These are phyloP conservation scores for Diplodia mutila DNA, from an alignment of 2,329 filamentous ascomycete genomes.

Conservation along the genomic window DNA sequence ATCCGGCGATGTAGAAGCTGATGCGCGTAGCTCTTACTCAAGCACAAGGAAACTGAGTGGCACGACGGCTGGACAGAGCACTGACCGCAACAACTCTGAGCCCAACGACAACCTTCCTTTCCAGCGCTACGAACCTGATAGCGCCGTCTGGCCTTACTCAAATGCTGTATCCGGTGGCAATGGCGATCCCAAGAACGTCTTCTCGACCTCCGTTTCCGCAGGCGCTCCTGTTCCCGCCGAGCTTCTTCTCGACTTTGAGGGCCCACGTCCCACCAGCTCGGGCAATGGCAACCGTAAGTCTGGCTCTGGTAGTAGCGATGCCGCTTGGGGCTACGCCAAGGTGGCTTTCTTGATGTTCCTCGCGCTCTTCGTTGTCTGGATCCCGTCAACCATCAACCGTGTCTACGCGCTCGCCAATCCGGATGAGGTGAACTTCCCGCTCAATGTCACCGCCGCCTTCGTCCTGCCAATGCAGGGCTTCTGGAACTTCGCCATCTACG, in stretches of 20 bases:
- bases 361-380: constrained; percentile 73
- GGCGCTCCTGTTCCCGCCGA: constrained; percentile 9
- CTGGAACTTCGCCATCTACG: constrained; percentile 82
- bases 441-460: constrained; percentile 72
- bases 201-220: constrained; percentile 18
- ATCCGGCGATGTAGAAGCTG: constrained; percentile 28
- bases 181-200: constrained; percentile 5
- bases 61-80: neutral
- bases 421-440: constrained; percentile 51
- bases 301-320: constrained; percentile 33
- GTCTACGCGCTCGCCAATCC: constrained; percentile 69
- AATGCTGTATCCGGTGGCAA: constrained; percentile 7
- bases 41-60: constrained; percentile 34
- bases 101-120: neutral
- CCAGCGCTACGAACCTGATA: constrained; percentile 1
- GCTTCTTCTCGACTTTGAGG: constrained; percentile 14
- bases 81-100: neutral
- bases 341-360: constrained; percentile 73
- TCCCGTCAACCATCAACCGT: constrained; percentile 77
- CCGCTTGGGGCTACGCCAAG: constrained; percentile 71
- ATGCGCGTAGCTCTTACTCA: constrained; percentile 37
- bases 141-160: constrained; percentile 5
- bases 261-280: neutral
- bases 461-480: constrained; percentile 82
- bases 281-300: neutral